A percentile compares a stretch with the other conserved stretches of the same genome.
Conservation (phyloP, 2,329 filamentous ascomycete species). For the Sporothrix variecibatus region DNA sequence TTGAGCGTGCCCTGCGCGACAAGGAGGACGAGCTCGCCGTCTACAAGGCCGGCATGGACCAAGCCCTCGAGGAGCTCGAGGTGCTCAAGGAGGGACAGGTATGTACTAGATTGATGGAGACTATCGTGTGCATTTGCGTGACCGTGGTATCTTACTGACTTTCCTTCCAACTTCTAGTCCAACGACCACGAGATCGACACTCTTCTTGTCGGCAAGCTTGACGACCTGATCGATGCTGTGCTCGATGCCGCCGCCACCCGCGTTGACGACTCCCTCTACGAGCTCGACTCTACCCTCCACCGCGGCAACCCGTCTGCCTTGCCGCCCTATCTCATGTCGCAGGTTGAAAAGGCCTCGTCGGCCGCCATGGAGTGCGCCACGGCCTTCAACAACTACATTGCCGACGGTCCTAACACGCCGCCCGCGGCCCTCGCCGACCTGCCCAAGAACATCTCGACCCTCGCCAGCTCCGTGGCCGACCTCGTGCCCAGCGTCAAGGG, state of each 20-base stretch:
- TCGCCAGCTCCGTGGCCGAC: constrained; percentile 87
- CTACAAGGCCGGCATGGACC: constrained; percentile 97
- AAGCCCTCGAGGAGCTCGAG: constrained; percentile 88
- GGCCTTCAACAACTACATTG: constrained; percentile 97
- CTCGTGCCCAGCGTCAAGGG: constrained; percentile 97
- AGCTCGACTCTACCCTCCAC: constrained; percentile 96
- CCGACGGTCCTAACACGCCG: constrained; percentile 87
- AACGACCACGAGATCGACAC: constrained; percentile 87
- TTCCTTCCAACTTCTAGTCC: constrained; percentile 63
- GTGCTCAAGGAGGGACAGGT: constrained; percentile 73
- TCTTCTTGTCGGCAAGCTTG: constrained; percentile 87
- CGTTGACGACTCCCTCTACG: constrained; percentile 95
- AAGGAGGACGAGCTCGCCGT: constrained; percentile 98
- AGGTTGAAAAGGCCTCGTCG: constrained; percentile 94
- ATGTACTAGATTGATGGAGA: background rate
- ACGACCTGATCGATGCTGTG: constrained; percentile 96
- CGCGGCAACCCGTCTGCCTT: constrained; percentile 98
- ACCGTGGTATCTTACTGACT: background rate
- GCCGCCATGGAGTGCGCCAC: constrained; percentile 97
- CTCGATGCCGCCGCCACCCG: constrained; percentile 89
- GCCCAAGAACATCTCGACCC: constrained; percentile 88
- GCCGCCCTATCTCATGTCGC: constrained; percentile 89
- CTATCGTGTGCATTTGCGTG: background rate
- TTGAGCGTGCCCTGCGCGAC: constrained; percentile 81
- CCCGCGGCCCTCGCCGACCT: constrained; percentile 60